Evolutionary conservation across 805 yeast species (phyloP).

Genomic region (Lipomyces lipofer): DNA sequence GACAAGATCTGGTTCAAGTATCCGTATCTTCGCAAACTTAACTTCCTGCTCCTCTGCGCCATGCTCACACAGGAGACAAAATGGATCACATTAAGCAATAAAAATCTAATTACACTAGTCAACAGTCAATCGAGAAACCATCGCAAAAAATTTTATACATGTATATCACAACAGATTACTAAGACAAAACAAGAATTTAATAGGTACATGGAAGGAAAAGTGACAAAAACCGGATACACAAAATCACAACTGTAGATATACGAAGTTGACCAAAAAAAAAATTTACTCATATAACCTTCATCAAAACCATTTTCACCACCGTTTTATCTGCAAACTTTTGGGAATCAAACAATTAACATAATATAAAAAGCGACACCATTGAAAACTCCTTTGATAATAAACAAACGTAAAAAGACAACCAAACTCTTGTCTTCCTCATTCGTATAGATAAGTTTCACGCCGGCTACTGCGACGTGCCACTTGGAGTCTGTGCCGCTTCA

Average conservation of each 20-base stretch:
- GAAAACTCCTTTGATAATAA: no score
- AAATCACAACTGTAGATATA: background rate
- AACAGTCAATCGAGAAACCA: no score
- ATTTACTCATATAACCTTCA: no score
- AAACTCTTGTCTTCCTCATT: background rate
- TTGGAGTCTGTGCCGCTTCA: background rate
- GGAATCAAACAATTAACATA: background rate
- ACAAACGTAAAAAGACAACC: background rate
- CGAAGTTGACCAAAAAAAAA: background rate
- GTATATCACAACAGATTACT: background rate
- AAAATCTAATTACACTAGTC: no score
- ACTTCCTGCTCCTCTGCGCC: conserved; percentile 44
- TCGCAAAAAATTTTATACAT: no score
- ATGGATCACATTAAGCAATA: no score
- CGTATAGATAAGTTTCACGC: no score
- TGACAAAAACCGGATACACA: background rate
- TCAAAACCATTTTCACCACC: no score
- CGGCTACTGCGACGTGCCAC: background rate
- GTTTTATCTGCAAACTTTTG: no score
- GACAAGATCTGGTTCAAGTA: conserved; percentile 42
- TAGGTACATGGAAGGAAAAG: background rate
- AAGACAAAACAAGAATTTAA: background rate
- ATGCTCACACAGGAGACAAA: conserved; percentile 51
- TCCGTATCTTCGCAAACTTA: conserved; percentile 45
- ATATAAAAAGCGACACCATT: background rate